phyloP scores from a whole-genome alignment of 1,139 yeast genomes.

The Candida gigantensis region DNA sequence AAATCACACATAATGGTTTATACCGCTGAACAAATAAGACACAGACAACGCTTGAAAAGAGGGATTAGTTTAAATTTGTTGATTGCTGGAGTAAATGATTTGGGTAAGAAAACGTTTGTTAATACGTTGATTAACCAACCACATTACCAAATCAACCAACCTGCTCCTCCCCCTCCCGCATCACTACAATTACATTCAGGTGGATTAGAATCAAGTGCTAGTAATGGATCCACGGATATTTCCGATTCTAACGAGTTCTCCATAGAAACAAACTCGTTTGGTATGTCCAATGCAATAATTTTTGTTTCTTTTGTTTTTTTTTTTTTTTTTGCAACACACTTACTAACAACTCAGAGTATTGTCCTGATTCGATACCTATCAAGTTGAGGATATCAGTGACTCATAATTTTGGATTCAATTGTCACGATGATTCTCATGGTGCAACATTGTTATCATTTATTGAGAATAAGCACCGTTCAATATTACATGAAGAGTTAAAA shows the following conservation, averaged over 20 bases:
- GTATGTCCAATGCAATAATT: conserved; percentile 13
- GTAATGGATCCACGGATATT: background rate
- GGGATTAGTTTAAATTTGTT: conserved; percentile 31
- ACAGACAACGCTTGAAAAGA: conserved; percentile 15
- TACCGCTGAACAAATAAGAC: conserved; percentile 11
- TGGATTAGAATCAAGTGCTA: conserved; percentile 1
- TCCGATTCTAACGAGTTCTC: conserved; percentile 5
- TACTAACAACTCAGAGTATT: conserved; percentile 6
- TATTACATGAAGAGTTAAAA: conserved; percentile 60
- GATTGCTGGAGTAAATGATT: conserved; percentile 36
- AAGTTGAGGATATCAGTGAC: conserved; percentile 26
- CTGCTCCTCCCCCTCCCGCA: background rate
- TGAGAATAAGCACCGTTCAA: conserved; percentile 55
- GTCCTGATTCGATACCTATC: conserved; percentile 22
- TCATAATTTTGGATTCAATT: conserved; percentile 30
- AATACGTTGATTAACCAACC: conserved; percentile 30
- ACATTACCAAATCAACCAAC: conserved; percentile 12
- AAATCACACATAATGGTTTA: background rate
- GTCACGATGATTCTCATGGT: conserved; percentile 21
- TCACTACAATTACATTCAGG: background rate
- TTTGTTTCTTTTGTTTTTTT: background rate
- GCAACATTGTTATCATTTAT: conserved; percentile 29
- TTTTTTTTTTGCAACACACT: background rate
- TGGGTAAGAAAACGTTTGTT: conserved; percentile 35
- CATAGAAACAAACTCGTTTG: conserved; percentile 15